Evolutionary conservation across 306 rosid genomes (phyloP), one percentile per base, ranked within the genome.

Genomic region (Quercus rubra): DNA sequence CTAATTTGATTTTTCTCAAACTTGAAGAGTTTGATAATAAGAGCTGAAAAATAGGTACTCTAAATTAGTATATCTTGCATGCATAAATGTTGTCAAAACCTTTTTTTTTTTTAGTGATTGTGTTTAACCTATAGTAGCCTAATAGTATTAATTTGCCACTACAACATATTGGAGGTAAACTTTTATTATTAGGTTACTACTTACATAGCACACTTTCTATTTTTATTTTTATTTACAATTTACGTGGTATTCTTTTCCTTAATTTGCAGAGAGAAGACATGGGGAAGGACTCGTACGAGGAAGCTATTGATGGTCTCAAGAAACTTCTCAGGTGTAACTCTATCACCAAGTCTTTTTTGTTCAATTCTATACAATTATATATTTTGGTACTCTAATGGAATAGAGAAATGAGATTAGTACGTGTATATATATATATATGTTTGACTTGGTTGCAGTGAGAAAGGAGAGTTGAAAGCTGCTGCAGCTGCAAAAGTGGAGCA

Each of bases 401-500:
- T 13, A 3, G 14, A 2, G 14, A 10, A 49, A 49, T 49, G 54
- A 49, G 4, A 3, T 49, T 10, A 12, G 4, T 41, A 41, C 11
- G 8, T 41, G 38, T 17, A 2, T 6, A 18, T 23, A 10, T 17
- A 2, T 6, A 18, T 23, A 10, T 73, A 57, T 14, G 38, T 71
- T 52, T 38, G 80, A 43, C 49, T 82, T 8, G 69, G 78, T 70
- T 79, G 21, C 54, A 95, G 96, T 59, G 99, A 88, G 88, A 96
- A 90, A 85, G 84, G 74, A 71, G 96, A 85, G 8, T 67, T 93
- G 87, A 88, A 75, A 79, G 78, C 93, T 9, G 63, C 76, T 55
- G 98, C 98, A 46, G 95, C 97, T 56, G 89, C 90, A 12, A 93
- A 80, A 74, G 97, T 91, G 35, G 97, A 81, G 79, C 89, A 96